Evolutionary conservation across 2,329 filamentous ascomycete species (phyloP).

Genomic region (Delphinella strobiligena): DNA sequence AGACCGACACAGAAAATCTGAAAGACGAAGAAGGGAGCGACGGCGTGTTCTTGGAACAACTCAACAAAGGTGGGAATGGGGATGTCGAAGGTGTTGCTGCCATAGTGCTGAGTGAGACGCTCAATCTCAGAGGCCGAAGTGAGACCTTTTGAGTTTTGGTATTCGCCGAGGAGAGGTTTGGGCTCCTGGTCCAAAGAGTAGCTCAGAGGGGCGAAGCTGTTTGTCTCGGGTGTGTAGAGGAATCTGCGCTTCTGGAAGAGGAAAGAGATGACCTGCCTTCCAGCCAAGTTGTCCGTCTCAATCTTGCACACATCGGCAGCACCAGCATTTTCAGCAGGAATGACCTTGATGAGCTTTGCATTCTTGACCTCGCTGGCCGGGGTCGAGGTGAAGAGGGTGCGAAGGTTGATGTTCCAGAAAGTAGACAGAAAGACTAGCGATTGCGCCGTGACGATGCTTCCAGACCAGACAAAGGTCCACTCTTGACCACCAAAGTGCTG

Average conservation of each 20-base stretch:
- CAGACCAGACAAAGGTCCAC: constrained; percentile 95
- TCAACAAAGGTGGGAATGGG: constrained; percentile 92
- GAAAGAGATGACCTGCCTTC: constrained; percentile 71
- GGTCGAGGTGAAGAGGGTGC: constrained; percentile 68
- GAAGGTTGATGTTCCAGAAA: constrained; percentile 89
- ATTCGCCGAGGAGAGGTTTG: constrained; percentile 63
- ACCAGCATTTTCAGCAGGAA: constrained; percentile 81
- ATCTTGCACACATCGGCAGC: constrained; percentile 77
- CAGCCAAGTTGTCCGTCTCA: constrained; percentile 62
- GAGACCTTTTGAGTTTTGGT: constrained; percentile 72
- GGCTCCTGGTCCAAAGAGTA: constrained; percentile 80
- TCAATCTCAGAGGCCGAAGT: constrained; percentile 62
- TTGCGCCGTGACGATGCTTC: constrained; percentile 76
- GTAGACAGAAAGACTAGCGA: constrained; percentile 88
- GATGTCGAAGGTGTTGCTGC: constrained; percentile 92
- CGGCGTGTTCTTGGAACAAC: constrained; percentile 95
- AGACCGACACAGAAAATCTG: constrained; percentile 97
- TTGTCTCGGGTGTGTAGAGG: constrained; percentile 60
- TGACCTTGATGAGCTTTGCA: constrained; percentile 81
- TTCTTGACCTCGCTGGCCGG: constrained; percentile 57
- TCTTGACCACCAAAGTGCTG: constrained; percentile 86
- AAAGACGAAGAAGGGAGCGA: constrained; percentile 98
- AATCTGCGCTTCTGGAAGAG: constrained; percentile 97
- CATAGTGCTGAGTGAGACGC: constrained; percentile 82
- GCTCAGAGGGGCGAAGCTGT: constrained; percentile 67